Evolutionary conservation across 116 monocot genomes (phyloP).

Genomic region (Posidonia oceanica): DNA sequence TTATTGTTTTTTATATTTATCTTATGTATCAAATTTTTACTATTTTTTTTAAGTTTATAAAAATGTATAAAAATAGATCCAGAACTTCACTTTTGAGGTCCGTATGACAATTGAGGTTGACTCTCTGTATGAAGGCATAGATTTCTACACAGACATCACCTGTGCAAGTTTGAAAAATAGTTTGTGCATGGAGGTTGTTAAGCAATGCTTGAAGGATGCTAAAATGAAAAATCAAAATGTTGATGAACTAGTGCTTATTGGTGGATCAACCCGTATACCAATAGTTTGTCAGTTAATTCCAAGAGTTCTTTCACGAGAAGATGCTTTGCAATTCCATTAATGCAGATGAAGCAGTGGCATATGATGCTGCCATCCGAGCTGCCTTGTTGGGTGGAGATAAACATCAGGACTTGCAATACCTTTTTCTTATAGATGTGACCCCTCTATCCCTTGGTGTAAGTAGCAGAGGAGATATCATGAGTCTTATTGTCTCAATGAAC

Average conservation of each 20-base stretch:
- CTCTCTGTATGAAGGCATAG: background rate
- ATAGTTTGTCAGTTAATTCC: background rate
- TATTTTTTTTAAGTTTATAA: background rate
- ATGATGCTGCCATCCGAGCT: background rate
- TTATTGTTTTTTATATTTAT: background rate
- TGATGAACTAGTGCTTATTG: background rate
- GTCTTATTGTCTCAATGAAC: background rate
- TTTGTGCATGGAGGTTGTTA: background rate
- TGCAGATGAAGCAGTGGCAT: background rate
- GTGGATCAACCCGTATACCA: background rate
- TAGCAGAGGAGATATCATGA: background rate
- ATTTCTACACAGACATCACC: background rate
- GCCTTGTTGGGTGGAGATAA: background rate
- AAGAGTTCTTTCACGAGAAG: background rate
- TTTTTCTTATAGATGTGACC: background rate
- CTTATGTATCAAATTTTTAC: background rate
- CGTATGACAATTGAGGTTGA: background rate
- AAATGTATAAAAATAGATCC: no score
- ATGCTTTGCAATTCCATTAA: background rate
- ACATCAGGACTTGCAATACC: background rate
- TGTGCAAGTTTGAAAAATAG: slow-evolving; percentile 2
- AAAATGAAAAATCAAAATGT: no score
- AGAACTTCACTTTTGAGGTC: no score
- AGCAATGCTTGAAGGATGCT: background rate
- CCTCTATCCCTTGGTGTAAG: background rate